Conservation (phyloP, 2,329 filamentous ascomycete species). For the Fusarium napiforme region DNA sequence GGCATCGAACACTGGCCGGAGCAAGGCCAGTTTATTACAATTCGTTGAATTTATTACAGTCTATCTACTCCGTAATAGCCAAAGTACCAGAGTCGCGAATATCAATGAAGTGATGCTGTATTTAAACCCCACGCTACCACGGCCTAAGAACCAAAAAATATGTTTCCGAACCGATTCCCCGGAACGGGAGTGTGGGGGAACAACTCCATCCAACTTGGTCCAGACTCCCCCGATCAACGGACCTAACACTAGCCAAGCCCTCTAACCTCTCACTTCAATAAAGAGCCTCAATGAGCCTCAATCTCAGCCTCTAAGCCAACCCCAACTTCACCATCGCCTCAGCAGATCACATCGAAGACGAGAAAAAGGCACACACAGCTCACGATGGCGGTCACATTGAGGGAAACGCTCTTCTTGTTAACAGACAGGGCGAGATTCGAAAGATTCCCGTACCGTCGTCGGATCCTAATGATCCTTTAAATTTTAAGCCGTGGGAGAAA, state of each 20-base stretch:
- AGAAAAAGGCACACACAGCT: not conserved
- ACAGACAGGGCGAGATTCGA: constrained; percentile 6
- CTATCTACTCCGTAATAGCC: not conserved
- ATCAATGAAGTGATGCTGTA: not conserved
- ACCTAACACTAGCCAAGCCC: not conserved
- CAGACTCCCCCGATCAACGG: no score
- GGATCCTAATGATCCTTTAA: constrained; percentile 9
- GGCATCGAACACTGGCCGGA: not conserved
- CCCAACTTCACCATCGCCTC: not conserved
- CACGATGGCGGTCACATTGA: constrained; percentile 5
- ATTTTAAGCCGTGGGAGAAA: constrained; percentile 11
- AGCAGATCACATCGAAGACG: constrained; percentile 5
- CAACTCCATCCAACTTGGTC: no score
- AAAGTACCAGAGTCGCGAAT: no score
- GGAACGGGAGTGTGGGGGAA: no score
- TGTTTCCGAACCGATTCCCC: constrained; percentile 9
- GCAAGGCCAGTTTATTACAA: not conserved
- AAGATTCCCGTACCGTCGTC: constrained; percentile 16
- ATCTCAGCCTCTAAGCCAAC: not conserved
- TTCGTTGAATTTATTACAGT: fast-evolving
- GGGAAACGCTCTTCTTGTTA: constrained; percentile 8
- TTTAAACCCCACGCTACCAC: not conserved
- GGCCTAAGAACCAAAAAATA: not conserved
- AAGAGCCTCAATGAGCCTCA: not conserved
- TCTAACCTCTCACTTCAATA: not conserved